Evolutionary conservation across 495 filamentous ascomycete genomes (phyloP).

Genomic region (Penicillium canescens): DNA sequence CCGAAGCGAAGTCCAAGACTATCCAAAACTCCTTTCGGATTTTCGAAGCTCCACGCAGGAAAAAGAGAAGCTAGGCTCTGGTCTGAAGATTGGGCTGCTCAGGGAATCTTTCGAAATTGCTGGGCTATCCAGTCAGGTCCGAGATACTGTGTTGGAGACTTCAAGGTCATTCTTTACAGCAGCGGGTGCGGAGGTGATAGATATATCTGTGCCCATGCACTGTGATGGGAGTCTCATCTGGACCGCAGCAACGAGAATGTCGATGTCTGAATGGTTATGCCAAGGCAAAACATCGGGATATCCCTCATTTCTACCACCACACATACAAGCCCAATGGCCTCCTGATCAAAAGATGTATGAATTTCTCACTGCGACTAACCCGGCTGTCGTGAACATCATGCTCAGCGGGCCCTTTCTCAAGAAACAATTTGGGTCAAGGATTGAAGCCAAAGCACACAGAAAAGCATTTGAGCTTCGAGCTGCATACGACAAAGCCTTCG

Average conservation of each 20-base stretch:
- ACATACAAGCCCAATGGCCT: conserved; percentile 23
- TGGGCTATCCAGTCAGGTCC: conserved; percentile 40
- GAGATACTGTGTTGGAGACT: conserved; percentile 36
- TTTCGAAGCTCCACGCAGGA: conserved; percentile 34
- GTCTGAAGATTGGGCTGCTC: conserved; percentile 48
- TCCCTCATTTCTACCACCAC: conserved; percentile 24
- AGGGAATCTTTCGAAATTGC: conserved; percentile 44
- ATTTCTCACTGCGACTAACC: conserved; percentile 27
- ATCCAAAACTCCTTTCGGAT: conserved; percentile 7
- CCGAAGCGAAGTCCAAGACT: conserved; percentile 34
- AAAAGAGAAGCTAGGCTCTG: conserved; percentile 17
- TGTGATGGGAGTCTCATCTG: conserved; percentile 44
- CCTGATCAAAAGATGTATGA: conserved; percentile 35
- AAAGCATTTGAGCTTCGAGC: conserved; percentile 42
- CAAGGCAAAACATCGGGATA: conserved; percentile 31
- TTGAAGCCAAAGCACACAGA: conserved; percentile 42
- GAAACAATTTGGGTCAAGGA: conserved; percentile 19
- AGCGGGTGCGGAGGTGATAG: conserved; percentile 47
- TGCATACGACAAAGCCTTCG: conserved; percentile 44
- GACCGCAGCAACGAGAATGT: conserved; percentile 40
- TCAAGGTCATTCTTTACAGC: conserved; percentile 39
- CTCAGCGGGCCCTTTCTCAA: conserved; percentile 32
- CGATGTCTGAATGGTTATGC: conserved; percentile 31
- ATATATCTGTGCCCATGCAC: conserved; percentile 55
- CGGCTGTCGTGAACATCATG: conserved; percentile 30